phyloP scores from a whole-genome alignment of 352 stramenopile genomes.

The Thalassiosira ordinaria region DNA sequence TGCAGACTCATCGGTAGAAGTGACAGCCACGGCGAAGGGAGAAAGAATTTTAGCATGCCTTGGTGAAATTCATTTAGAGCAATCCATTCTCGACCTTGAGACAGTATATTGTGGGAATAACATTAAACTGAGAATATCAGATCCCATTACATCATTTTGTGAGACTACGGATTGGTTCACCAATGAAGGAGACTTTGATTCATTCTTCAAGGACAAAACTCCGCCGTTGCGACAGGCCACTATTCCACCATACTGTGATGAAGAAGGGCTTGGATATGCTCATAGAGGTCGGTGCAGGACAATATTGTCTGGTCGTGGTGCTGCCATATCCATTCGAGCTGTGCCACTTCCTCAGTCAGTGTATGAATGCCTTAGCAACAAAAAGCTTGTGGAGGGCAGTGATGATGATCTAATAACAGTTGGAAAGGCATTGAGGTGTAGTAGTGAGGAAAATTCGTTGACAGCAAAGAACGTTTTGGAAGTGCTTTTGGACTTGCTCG shows the following conservation, averaged over 20 bases:
- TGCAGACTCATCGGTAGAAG: slow-evolving; percentile 80
- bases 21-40: slow-evolving; percentile 78
- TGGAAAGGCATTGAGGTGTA: slow-evolving; percentile 65
- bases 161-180: slow-evolving; percentile 84
- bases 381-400: slow-evolving; percentile 51
- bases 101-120: slow-evolving; percentile 72
- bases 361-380: slow-evolving; percentile 58
- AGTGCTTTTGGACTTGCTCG: slow-evolving; percentile 48
- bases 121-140: slow-evolving; percentile 79
- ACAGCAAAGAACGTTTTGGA: slow-evolving; percentile 52
- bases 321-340: slow-evolving; percentile 71
- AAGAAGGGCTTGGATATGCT: slow-evolving; percentile 73
- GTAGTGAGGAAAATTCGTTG: slow-evolving; percentile 23
- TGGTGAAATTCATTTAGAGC: slow-evolving; percentile 86
- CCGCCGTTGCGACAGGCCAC: slow-evolving; percentile 66
- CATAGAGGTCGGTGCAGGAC: slow-evolving; percentile 63
- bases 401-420: slow-evolving; percentile 71
- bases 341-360: slow-evolving; percentile 69
- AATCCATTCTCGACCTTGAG: slow-evolving; percentile 82
- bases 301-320: slow-evolving; percentile 70
- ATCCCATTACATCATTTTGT: slow-evolving; percentile 84
- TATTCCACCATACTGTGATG: slow-evolving; percentile 84
- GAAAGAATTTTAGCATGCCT: slow-evolving; percentile 82
- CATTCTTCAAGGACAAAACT: slow-evolving; percentile 49
- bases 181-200: slow-evolving; percentile 66